A percentile compares a stretch with the other conserved stretches of the same genome.
phyloP scores from a whole-genome alignment of 441 rosid species.

The Populus hybrid region DNA sequence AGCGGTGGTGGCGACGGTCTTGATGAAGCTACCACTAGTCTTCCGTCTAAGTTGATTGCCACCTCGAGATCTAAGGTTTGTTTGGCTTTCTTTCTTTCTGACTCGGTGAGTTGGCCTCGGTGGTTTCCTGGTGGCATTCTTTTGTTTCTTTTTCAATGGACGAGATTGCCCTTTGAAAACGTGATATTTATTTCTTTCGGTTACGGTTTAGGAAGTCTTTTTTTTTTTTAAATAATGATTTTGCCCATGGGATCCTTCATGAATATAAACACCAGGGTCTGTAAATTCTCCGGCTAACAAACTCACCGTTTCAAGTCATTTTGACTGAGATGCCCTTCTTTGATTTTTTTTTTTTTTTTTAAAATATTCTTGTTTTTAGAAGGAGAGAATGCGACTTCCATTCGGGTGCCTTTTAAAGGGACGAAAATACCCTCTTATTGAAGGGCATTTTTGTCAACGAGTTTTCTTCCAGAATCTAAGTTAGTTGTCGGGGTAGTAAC shows the following conservation, averaged over 20 bases:
- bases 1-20: constrained; percentile 57
- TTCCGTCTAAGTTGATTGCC: constrained; percentile 29
- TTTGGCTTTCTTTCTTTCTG: constrained; percentile 15
- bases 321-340: constrained; percentile 19
- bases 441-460: constrained; percentile 23
- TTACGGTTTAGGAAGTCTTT: neutral
- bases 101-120: constrained; percentile 19
- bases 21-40: constrained; percentile 45
- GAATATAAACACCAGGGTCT: constrained; percentile 23
- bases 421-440: constrained; percentile 24
- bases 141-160: constrained; percentile 5
- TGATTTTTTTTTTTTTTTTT: neutral
- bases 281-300: constrained; percentile 17
- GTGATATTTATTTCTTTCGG: constrained; percentile 3
- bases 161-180: constrained; percentile 26
- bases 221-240: neutral
- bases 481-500: constrained; percentile 2
- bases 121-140: neutral
- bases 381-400: constrained; percentile 15
- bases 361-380: neutral
- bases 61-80: constrained; percentile 84
- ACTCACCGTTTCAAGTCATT: neutral
- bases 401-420: neutral
- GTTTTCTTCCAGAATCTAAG: constrained; percentile 5
- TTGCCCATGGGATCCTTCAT: constrained; percentile 17